Evolutionary conservation across 257 asterid species (phyloP), one percentile per base, ranked within the genome.

Genomic region (Fraxinus cuspidata): DNA sequence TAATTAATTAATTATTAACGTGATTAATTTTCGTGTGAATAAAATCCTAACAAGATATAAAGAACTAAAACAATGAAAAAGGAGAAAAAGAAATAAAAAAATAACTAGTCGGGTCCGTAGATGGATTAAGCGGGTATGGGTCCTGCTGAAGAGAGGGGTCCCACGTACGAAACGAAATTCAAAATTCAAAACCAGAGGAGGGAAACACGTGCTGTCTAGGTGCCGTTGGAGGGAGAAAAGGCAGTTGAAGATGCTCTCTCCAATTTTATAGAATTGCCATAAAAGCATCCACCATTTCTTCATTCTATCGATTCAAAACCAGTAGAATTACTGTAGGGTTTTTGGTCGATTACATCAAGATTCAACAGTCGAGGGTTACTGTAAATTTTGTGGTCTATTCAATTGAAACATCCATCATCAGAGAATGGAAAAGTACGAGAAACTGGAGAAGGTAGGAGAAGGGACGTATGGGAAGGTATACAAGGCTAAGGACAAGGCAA

Each of bases 401-500:
- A 56, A n/a, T 56, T 56, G 65, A 56, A 51, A 18, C 25, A 18
- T 19, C 63, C 63, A 3, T 19, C 63, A 18, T 15, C 25, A 56
- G 6, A 56, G 12, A 63, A 83, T 88, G 90, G 91, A 89, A 68
- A 92, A 92, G 68, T 94, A 92, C 90, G 96, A 95, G 88, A 95
- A 95, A 79, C 85, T 95, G 2, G 98, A 91, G 89, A 95, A 95
- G 84, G 99, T 95, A 2, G 99, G 98, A 8, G 99, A 95, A 84
- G 99, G 99, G 25, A 93, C 99, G 0, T 95, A 95, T 77, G 99
- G 99, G 32, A 95, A 95, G 86, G 99, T 95, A 8, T 93, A 95
- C 93, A 95, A 91, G 85, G 99, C 99, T 28, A 93, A 86, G 76
- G 99, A 95, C 88, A 93, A 81, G 75, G 84, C 92, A 15, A 91